A percentile compares a stretch with the other conserved stretches of the same genome.
These are phyloP conservation scores for Corymbia citriodora DNA, from an alignment of 441 rosid genomes.

Conservation along the genomic window DNA sequence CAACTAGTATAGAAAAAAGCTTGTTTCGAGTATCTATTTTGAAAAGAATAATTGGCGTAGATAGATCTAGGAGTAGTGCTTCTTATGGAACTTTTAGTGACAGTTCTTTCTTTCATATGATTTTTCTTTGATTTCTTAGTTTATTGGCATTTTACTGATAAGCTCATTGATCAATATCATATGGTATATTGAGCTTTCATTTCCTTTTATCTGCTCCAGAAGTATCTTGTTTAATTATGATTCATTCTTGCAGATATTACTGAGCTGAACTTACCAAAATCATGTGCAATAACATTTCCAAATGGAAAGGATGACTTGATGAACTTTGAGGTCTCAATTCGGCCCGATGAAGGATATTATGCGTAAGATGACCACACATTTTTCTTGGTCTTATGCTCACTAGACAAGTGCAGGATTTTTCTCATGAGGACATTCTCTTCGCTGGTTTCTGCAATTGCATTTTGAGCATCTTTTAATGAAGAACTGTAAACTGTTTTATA, in stretches of 20 bases:
- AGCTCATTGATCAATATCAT: neutral
- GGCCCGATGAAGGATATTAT: slow-evolving; percentile 94
- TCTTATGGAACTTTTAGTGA: neutral
- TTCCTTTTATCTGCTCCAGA: neutral
- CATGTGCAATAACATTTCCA: slow-evolving; percentile 73
- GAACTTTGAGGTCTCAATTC: slow-evolving; percentile 86
- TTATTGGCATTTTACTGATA: neutral
- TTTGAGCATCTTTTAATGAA: neutral
- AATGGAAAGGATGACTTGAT: slow-evolving; percentile 89
- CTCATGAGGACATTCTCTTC: neutral
- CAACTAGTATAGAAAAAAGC: neutral
- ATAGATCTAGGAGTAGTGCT: neutral
- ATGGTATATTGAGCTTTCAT: neutral
- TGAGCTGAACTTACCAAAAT: slow-evolving; percentile 80
- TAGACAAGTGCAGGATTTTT: neutral
- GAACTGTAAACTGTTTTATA: neutral
- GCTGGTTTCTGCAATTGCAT: neutral
- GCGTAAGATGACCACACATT: slow-evolving; percentile 35
- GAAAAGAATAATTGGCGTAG: neutral
- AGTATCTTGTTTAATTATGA: neutral
- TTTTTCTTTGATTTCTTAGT: neutral
- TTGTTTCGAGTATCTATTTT: neutral
- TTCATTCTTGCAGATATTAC: slow-evolving; percentile 51
- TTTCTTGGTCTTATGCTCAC: neutral
- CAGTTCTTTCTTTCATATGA: neutral